These are phyloP conservation scores for Hypoxylon sp. DNA, from an alignment of 2,329 filamentous ascomycete genomes.

Conservation along the genomic window DNA sequence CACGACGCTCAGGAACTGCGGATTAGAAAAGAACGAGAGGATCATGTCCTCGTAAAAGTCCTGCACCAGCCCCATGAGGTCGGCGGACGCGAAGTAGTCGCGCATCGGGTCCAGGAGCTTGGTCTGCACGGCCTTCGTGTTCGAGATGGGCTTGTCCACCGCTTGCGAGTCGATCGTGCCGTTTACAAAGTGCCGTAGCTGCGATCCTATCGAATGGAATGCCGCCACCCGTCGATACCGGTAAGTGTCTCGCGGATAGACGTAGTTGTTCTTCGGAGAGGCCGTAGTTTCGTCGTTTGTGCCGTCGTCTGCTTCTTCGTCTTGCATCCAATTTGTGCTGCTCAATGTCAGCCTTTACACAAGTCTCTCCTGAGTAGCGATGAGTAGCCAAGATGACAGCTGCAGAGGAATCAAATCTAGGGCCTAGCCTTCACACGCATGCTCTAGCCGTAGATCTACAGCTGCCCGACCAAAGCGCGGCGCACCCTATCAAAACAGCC, in stretches of 20 bases:
- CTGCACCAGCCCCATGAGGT: conserved; percentile 44
- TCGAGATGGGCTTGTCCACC: conserved; percentile 39
- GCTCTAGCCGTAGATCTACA: too few species aligned
- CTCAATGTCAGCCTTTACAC: conserved; percentile 16
- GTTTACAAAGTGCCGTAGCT: conserved; percentile 46
- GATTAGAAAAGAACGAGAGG: conserved; percentile 48
- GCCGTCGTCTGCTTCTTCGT: conserved; percentile 46
- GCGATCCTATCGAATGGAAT: conserved; percentile 48
- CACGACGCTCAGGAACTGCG: conserved; percentile 47
- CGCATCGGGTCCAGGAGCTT: conserved; percentile 50
- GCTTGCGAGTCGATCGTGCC: conserved; percentile 45
- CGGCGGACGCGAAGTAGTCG: conserved; percentile 44
- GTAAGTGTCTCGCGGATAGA: conserved; percentile 39
- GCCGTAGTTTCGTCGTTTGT: conserved; percentile 49
- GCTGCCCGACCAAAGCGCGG: too few species aligned
- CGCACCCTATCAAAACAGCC: too few species aligned
- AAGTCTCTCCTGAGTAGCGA: too few species aligned
- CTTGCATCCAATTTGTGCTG: conserved; percentile 44
- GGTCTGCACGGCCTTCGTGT: conserved; percentile 51
- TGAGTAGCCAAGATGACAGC: not conserved
- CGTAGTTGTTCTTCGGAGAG: conserved; percentile 43
- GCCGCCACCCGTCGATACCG: conserved; percentile 46
- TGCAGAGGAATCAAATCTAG: not conserved
- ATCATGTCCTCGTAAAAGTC: conserved; percentile 50
- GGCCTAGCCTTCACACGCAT: too few species aligned